These are phyloP conservation scores for Salix udensis DNA, from an alignment of 345 rosid genomes.

Conservation along the genomic window DNA sequence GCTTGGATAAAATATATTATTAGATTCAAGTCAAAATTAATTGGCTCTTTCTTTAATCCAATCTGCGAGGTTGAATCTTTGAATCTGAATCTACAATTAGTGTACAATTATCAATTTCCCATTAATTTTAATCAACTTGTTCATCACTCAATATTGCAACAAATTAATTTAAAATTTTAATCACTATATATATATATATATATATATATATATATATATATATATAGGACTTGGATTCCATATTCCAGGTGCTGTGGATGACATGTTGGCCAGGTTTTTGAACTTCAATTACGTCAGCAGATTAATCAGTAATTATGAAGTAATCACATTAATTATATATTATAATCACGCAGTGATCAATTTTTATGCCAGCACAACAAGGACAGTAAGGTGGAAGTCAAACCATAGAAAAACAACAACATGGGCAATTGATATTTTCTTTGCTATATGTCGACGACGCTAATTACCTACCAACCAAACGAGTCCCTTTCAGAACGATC, in stretches of 20 bases:
- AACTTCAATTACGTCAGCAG: too few species aligned
- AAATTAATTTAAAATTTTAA: not conserved
- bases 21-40: not conserved
- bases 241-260: too few species aligned
- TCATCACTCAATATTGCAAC: not conserved
- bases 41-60: not conserved
- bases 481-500: not conserved
- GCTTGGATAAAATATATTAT: not conserved
- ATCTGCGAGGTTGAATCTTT: not conserved
- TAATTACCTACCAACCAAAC: not conserved
- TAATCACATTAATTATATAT: too few species aligned
- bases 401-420: not conserved
- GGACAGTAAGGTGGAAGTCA: not conserved
- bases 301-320: too few species aligned
- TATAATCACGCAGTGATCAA: not conserved
- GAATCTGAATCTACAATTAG: constrained; percentile 6
- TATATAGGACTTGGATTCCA: too few species aligned
- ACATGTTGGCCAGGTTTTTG: too few species aligned
- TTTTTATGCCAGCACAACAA: not conserved
- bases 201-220: too few species aligned
- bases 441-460: not conserved
- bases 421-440: not conserved
- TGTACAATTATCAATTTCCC: not conserved
- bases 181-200: too few species aligned
- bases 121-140: not conserved